A percentile compares a stretch with the other conserved stretches of the same genome.
These are phyloP conservation scores for Erysimum cheiranthoides DNA, from an alignment of 345 rosid genomes.

Conservation along the genomic window DNA sequence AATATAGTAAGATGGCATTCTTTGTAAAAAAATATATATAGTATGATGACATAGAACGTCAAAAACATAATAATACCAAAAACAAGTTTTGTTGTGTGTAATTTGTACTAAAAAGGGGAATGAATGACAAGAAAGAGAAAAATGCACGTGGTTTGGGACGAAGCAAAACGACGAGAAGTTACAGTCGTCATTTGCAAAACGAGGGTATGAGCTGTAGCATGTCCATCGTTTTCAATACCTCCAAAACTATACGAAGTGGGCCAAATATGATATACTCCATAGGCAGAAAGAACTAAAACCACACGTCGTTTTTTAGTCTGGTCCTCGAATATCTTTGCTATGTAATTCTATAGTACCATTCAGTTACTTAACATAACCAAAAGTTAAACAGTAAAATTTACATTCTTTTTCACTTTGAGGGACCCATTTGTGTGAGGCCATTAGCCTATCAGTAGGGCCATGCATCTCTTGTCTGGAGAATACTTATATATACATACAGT, in stretches of 20 bases:
- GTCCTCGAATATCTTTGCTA: conserved; percentile 24
- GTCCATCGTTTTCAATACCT: conserved; percentile 33
- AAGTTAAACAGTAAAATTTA: conserved; percentile 26
- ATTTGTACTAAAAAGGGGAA: neutral
- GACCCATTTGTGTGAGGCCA: neutral
- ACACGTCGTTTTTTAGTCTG: conserved; percentile 30
- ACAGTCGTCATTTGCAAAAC: conserved; percentile 34
- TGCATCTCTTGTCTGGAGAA: conserved; percentile 32
- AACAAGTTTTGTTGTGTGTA: conserved; percentile 21
- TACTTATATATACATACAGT: neutral
- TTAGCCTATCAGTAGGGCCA: neutral
- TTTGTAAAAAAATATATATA: neutral
- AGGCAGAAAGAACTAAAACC: conserved; percentile 47
- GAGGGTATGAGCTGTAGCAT: conserved; percentile 30
- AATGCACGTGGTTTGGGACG: conserved; percentile 40
- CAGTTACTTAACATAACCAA: conserved; percentile 31
- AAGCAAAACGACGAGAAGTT: conserved; percentile 40
- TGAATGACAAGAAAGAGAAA: conserved; percentile 26
- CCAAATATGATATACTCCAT: neutral
- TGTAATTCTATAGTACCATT: conserved; percentile 18
- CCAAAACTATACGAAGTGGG: conserved; percentile 31
- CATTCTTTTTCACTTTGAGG: conserved; percentile 11
- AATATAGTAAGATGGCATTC: neutral
- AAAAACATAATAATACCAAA: conserved; percentile 31
- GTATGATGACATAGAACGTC: neutral